phyloP scores from a whole-genome alignment of 2,329 filamentous ascomycete species.

The Fusarium torreyae region DNA sequence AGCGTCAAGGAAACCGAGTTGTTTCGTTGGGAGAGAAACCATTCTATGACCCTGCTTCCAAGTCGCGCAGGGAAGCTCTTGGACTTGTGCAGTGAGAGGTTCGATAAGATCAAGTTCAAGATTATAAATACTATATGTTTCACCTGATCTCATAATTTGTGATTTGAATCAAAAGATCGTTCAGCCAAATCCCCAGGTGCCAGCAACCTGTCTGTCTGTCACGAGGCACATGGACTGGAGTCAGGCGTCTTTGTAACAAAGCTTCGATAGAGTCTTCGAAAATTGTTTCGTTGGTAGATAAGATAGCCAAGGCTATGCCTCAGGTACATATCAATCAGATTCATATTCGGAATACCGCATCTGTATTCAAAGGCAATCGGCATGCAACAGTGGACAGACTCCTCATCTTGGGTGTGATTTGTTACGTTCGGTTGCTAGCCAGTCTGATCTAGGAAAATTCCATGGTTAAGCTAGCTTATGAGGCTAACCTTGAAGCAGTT shows the following conservation, averaged over 20 bases:
- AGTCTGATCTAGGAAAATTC: conserved; percentile 22
- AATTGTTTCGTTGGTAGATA: not conserved
- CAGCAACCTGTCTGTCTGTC: not conserved
- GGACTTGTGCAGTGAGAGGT: conserved; percentile 8
- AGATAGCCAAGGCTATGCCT: too few relatives aligned
- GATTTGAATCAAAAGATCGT: not conserved
- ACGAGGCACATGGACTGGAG: too few relatives aligned
- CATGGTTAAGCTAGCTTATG: conserved; percentile 1
- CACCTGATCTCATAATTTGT: too few relatives aligned
- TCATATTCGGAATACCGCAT: too few relatives aligned
- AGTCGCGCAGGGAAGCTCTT: conserved; percentile 19
- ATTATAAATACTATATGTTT: too few relatives aligned
- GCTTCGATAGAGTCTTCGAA: not conserved
- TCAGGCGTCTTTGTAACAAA: not conserved
- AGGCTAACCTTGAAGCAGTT: conserved; percentile 32
- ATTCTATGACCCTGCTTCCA: conserved; percentile 13
- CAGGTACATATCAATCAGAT: not conserved
- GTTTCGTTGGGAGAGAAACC: conserved; percentile 20
- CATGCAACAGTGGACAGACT: not conserved
- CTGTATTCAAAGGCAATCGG: not conserved
- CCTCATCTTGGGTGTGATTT: not conserved
- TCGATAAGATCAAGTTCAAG: too few relatives aligned
- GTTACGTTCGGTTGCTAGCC: conserved; percentile 1
- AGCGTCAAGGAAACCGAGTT: conserved; percentile 24
- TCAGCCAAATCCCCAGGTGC: not conserved